Evolutionary conservation across 2,329 filamentous ascomycete species (phyloP).

Genomic region (Arachnomyces sp.): DNA sequence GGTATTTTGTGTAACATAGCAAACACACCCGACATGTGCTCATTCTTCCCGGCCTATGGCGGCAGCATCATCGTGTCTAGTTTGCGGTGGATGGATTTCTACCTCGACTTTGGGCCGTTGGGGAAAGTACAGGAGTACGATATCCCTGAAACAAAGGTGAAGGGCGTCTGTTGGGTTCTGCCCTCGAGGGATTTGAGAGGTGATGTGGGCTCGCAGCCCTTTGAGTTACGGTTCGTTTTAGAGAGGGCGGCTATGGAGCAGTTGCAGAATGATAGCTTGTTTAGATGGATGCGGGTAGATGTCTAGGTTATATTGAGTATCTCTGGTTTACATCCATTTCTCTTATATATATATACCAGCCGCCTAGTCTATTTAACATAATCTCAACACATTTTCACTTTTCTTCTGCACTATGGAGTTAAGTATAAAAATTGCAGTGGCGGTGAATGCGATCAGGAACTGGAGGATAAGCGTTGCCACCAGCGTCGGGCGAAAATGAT

Average conservation of each 20-base stretch:
- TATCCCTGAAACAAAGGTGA: conserved; percentile 6
- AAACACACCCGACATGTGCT: neutral
- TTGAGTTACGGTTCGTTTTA: conserved; percentile 5
- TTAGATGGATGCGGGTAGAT: conserved; percentile 1
- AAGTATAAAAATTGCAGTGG: too few relatives aligned
- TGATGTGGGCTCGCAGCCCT: conserved; percentile 3
- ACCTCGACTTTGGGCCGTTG: conserved; percentile 5
- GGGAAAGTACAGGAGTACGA: conserved; percentile 5
- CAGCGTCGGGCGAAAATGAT: too few relatives aligned
- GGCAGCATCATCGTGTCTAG: conserved; percentile 7
- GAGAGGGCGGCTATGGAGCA: conserved; percentile 6
- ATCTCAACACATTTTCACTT: too few relatives aligned
- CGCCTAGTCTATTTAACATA: too few relatives aligned
- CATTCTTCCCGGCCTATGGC: neutral
- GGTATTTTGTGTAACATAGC: conserved; percentile 3
- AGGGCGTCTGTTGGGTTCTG: conserved; percentile 6
- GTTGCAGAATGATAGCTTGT: conserved; percentile 5
- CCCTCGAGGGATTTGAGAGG: neutral
- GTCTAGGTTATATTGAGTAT: too few relatives aligned
- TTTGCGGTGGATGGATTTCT: conserved; percentile 9
- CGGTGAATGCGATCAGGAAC: too few relatives aligned
- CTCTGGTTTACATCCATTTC: too few relatives aligned
- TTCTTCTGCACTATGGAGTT: too few relatives aligned
- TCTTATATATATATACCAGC: too few relatives aligned
- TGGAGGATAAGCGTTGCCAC: too few relatives aligned